A percentile compares a stretch with the other conserved stretches of the same genome.
These are phyloP conservation scores for Aspergillus sp. DNA, from an alignment of 2,329 filamentous ascomycete genomes.

Conservation along the genomic window DNA sequence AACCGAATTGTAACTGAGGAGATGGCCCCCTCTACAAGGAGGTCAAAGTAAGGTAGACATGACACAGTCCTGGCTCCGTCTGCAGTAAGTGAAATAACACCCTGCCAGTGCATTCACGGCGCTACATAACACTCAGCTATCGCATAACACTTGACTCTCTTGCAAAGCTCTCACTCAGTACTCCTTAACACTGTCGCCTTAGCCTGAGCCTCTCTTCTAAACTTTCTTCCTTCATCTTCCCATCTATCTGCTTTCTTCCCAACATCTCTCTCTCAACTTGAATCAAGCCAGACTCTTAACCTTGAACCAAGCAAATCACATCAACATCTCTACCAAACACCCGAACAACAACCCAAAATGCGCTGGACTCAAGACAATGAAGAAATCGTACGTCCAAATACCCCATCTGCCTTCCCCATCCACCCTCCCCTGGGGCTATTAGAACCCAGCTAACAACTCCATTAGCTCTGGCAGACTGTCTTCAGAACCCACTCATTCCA, in stretches of 20 bases:
- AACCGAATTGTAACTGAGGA: too few species aligned
- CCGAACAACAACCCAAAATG: not conserved
- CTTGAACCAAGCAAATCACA: not conserved
- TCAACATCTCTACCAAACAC: not conserved
- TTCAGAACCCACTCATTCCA: constrained; percentile 15
- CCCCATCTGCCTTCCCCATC: not conserved
- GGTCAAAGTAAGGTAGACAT: too few species aligned
- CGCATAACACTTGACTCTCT: not conserved
- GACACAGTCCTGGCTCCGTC: too few species aligned
- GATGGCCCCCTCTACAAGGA: too few species aligned
- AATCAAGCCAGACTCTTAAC: not conserved
- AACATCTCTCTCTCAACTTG: not conserved
- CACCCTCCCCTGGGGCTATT: not conserved
- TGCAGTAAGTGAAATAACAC: too few species aligned
- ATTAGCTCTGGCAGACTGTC: constrained; percentile 17
- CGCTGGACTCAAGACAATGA: constrained; percentile 9
- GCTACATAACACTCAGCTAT: not conserved
- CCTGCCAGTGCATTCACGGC: not conserved
- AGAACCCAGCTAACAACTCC: not conserved
- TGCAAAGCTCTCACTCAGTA: not conserved
- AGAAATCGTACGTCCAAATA: not conserved
- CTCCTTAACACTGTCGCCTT: not conserved
- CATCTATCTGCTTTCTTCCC: not conserved
- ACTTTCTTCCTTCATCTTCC: not conserved
- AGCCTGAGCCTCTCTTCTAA: not conserved